These are phyloP conservation scores for Sphaerulina populicola DNA, from an alignment of 2,329 filamentous ascomycete genomes.

Conservation along the genomic window DNA sequence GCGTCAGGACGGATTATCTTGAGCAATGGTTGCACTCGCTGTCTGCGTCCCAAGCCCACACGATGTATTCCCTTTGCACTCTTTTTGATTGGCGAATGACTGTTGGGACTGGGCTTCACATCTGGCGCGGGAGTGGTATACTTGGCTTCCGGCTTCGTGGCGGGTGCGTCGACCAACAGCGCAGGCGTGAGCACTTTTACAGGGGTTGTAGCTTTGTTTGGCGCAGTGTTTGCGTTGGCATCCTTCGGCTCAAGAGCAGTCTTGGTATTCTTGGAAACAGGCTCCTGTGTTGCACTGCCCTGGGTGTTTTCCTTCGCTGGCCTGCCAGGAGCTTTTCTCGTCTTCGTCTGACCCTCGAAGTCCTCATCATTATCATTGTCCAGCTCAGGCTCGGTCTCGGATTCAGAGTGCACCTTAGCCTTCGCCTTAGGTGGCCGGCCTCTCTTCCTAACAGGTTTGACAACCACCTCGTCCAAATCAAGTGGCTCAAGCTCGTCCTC, in stretches of 20 bases:
- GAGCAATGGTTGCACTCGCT: conserved; percentile 41
- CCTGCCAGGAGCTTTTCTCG: conserved; percentile 39
- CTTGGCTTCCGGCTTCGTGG: background rate
- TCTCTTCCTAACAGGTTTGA: conserved; percentile 8
- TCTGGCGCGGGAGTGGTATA: conserved; percentile 2
- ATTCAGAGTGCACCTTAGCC: background rate
- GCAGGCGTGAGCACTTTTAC: conserved; percentile 5
- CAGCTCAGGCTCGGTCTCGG: background rate
- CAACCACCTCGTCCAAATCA: background rate
- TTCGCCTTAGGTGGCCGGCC: conserved; percentile 10
- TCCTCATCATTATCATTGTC: conserved; percentile 9
- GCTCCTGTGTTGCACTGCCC: background rate
- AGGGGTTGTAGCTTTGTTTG: background rate
- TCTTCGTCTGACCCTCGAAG: conserved; percentile 24
- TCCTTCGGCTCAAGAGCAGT: conserved; percentile 3
- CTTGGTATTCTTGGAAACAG: background rate
- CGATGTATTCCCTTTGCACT: conserved; percentile 36
- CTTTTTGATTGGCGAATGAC: conserved; percentile 19
- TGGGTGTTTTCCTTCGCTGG: conserved; percentile 14
- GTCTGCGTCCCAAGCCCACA: conserved; percentile 42
- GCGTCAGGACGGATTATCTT: conserved; percentile 18
- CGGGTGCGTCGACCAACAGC: conserved; percentile 2
- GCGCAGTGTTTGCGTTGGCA: conserved; percentile 7
- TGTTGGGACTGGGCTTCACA: conserved; percentile 9
- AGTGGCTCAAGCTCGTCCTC: background rate